These are phyloP conservation scores for Avena eriantha DNA, from an alignment of 176 grass and related monocot species.

Conservation along the genomic window DNA sequence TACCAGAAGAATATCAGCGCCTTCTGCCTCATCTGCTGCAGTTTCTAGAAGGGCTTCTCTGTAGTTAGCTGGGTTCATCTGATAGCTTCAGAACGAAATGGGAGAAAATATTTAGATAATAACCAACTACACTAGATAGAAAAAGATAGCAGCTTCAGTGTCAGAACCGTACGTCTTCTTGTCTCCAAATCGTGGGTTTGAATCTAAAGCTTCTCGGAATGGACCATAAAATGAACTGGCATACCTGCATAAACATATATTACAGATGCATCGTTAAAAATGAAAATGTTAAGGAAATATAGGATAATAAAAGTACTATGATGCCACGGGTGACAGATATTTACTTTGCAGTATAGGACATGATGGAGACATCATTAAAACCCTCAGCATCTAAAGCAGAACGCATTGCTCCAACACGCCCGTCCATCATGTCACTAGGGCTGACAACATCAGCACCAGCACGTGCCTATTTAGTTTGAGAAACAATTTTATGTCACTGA, in stretches of 20 bases:
- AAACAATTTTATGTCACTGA: constrained; percentile 12
- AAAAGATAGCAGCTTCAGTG: neutral
- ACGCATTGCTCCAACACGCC: constrained; percentile 86
- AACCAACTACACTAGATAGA: constrained; percentile 17
- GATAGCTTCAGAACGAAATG: constrained; percentile 65
- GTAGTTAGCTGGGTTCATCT: constrained; percentile 99
- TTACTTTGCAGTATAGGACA: constrained; percentile 99
- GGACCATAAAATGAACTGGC: constrained; percentile 98
- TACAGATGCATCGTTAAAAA: constrained; percentile 22
- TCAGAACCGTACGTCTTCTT: constrained; percentile 86
- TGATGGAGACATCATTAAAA: constrained; percentile 94
- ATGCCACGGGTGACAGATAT: neutral
- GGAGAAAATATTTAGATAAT: constrained; percentile 42
- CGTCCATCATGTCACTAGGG: constrained; percentile 99
- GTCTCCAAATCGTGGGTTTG: constrained; percentile 97
- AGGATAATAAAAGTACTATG: constrained; percentile 6
- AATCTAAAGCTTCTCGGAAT: constrained; percentile 94
- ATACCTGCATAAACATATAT: constrained; percentile 64
- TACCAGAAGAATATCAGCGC: constrained; percentile 91
- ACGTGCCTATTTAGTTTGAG: constrained; percentile 63
- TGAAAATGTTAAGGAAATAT: neutral
- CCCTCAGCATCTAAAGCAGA: constrained; percentile 94
- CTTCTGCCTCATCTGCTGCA: constrained; percentile 83
- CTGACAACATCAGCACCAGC: constrained; percentile 97
- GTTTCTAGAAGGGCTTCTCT: constrained; percentile 96